Base-by-base conservation (phyloP, 169 alveolate genomes). In the Eimeria tenella region DNA sequence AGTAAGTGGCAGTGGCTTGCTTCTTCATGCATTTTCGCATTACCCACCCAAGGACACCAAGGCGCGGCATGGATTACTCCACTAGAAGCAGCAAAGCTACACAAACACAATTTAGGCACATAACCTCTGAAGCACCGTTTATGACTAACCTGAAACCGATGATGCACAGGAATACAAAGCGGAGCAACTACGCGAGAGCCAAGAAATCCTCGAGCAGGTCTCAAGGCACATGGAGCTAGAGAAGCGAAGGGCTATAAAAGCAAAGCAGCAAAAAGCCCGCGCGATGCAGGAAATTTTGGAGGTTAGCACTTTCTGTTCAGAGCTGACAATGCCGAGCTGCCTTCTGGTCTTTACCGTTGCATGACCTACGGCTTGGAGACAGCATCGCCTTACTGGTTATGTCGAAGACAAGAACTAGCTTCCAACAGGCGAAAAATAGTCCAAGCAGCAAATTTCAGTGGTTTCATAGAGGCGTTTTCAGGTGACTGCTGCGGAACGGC, bases 401-500 rank as follows among this genome's bases (percentile, higher is more conserved):
- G 42, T 31, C 42, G 42, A 31, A 31, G 42, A 31, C 42, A 15
- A 17, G 49, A 50, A 31, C 10, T 60, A 75, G 65, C 10, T 50
- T 75, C 68, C 42, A 31, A 31, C 42, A 31, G 42, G 42, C 42
- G 42, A 31, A 31, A 31, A 31, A 31, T 31, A 31, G 42, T 31
- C 42, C 42, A 1, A 31, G 4, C 4, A 31, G 42, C 42, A 0
- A 31, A 52, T 31, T 50, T 23, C 42, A 50, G 21, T 31, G 49
- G n/a, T 52, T 62, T 21, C 11, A 49, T 84, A 77, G 52, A 25
- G 79, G 19, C n/a, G 77, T 50, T 19, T 60, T 25, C 70, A 84
- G 91, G 91, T 84, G 81, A 84, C 91, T 31, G 91, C 91, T 84
- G 63, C 91, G 53, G 91, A 84, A 56, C 91, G 91, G 11, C 79